Base-by-base conservation (phyloP, 2,329 filamentous ascomycete genomes). In the Zasmidium citrigriseum region DNA sequence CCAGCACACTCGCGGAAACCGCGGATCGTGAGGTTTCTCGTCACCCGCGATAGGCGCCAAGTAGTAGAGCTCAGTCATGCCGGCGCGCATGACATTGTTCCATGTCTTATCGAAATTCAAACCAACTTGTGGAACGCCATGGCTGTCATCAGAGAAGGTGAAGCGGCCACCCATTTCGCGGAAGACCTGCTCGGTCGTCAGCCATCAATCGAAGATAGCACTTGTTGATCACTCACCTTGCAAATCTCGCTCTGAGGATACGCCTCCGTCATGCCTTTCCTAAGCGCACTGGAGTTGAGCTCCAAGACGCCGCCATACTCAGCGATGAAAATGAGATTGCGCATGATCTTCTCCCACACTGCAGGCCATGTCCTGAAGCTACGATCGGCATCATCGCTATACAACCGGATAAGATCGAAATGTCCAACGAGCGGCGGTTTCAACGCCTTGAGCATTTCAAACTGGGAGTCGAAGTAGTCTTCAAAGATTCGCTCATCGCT, bases 131-230 rank as follows among this genome's bases (percentile, higher is more conserved):
- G 84, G 89, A 58, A 91, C 83, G 41, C 90, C 90, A 77, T 99
- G 95, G 73, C 92, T 96, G 76, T 99, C 95, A 73, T 99, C 95
- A 5, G 91, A 96, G 67, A 99, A 82, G 54, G 91, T 96, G 75
- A 98, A 96, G 60, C 84, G 85, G 22, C 95, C 93, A 22, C 88
- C 88, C 68, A 90, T 81, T 7, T 76, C 76, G 54, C 92, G 70
- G 79, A 91, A 96, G 72, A 86, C 85, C 88, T 90, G 61, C 11
- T 12, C 11, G 24, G 7, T 16, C 5, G 4, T 72, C 55, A 72
- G 64, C n/a, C 45, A 27, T 21, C 44, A 48, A 59, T 51, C n/a
- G 22, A 16, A 3, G 18, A 11, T 38, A 34, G 44, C 11, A 29
- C 16, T 29, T 4, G 22, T n/a, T 4, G 46, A 27, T 44, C 34